Conservation (phyloP, 257 asterid species). For the Przewalskia tangutica region DNA sequence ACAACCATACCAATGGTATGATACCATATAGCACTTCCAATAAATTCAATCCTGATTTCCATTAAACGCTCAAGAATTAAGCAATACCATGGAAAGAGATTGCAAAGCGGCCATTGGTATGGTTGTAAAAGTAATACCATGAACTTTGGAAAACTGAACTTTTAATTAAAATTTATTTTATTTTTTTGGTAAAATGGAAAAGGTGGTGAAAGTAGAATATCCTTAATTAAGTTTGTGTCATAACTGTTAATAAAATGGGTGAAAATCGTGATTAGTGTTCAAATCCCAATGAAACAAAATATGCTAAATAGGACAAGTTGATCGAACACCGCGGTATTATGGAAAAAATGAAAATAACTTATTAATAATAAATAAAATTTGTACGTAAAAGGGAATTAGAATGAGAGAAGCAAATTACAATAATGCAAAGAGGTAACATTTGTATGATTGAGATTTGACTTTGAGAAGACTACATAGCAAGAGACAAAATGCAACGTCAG, state of each 20-base stretch:
- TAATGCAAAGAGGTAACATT: conserved; percentile 18
- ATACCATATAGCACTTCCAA: neutral
- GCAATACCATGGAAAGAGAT: neutral
- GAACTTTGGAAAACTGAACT: too few species aligned
- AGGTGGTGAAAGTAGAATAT: neutral
- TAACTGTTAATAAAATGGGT: neutral
- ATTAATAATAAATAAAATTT: neutral
- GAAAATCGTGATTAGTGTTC: neutral
- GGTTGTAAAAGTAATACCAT: too few species aligned
- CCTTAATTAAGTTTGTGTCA: neutral
- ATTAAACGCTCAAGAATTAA: neutral
- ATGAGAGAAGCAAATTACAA: neutral
- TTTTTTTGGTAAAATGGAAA: neutral
- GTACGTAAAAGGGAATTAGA: neutral
- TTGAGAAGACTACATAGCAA: conserved; percentile 40
- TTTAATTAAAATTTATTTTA: too few species aligned
- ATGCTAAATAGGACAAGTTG: neutral
- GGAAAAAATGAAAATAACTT: neutral
- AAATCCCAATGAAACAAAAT: neutral
- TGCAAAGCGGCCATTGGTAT: too few species aligned
- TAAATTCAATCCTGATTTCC: neutral
- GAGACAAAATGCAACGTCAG: conserved; percentile 76
- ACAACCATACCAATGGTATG: neutral
- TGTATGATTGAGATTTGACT: conserved; percentile 17
- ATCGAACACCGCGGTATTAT: too few species aligned